Evolutionary conservation across 1,284 basidiomycete genomes (phyloP), one percentile per base, ranked within the genome.

Genomic region (Papiliotrema laurentii): DNA sequence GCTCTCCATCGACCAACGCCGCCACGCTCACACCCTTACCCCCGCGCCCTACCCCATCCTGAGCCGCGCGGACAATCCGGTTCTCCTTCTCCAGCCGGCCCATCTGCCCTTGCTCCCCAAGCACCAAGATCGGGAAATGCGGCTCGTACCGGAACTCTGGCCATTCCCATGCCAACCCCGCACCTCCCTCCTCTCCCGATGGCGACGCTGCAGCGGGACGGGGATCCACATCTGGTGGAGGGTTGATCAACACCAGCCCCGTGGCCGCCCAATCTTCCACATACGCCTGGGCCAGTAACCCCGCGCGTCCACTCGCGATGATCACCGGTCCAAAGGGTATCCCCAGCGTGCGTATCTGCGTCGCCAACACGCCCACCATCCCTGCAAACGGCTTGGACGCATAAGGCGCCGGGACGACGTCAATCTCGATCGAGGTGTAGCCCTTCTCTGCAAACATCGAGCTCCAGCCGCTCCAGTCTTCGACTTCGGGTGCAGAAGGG

Each of bases 321-420:
- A 86, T 69, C 36, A 86, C 76, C 0, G 84, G 84, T 1, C 83
- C 79, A 57, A 84, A 85, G 11, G 82, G 80, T 43, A 80, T 79
- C 5, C 71, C 75, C 26, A 79, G 73, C 6, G 79, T 64, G 21
- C 70, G 61, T 33, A 77, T 66, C 45, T 73, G 67, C 16, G 66
- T 62, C 6, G 59, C 47, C 14, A 74, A 58, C 11, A 65, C 59
- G 46, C 57, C 46, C 22, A 52, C 49, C 59, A 68, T 61, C 9
- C 51, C 43, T 24, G 35, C 39, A 25, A 66, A 48, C 14, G 59
- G 58, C 3, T 45, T 50, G 25, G 26, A 16, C 4, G 49, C 48
- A 18, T 45, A 42, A 3, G 50, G 40, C 5, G 30, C 31, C 26
- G 30, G 43, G 5, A 13, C 18, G 16, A 85, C 69, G 55, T 83